These are phyloP conservation scores for Oldenlandia corymbosa DNA, from an alignment of 257 asterid species.

Conservation along the genomic window DNA sequence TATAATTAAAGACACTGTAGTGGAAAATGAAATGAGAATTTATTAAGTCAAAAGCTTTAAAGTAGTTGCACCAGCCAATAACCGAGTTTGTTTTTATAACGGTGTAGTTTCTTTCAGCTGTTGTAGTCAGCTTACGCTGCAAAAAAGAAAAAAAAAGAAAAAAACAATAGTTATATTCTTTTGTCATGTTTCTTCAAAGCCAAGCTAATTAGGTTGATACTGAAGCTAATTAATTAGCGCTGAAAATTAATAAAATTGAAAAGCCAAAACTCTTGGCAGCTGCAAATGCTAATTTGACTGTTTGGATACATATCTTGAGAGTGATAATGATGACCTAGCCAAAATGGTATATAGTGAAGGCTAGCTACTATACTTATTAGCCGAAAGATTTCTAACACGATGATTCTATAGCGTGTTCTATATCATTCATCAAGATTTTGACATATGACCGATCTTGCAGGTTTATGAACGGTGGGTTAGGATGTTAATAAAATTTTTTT, in stretches of 20 bases:
- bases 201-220: not conserved
- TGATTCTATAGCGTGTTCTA: too few relatives aligned
- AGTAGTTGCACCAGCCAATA: constrained; percentile 20
- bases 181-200: constrained; percentile 7
- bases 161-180: constrained; percentile 9
- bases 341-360: too few relatives aligned
- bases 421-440: too few relatives aligned
- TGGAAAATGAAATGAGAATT: not conserved
- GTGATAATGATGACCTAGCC: too few relatives aligned
- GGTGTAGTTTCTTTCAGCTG: too few relatives aligned
- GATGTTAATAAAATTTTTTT: too few relatives aligned
- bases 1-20: not conserved
- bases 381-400: too few relatives aligned
- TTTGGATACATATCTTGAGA: too few relatives aligned
- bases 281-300: not conserved
- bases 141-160: constrained; percentile 5
- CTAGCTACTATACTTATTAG: too few relatives aligned
- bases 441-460: too few relatives aligned
- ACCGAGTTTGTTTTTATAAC: constrained; percentile 2
- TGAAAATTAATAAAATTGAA: not conserved
- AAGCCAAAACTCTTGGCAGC: constrained; percentile 5
- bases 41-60: constrained; percentile 10
- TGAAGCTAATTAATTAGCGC: not conserved
- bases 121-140: constrained; percentile 9
- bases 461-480: too few relatives aligned